Evolutionary conservation across 2,329 filamentous ascomycete species (phyloP).

Genomic region (Hymenoscyphus occultus): DNA sequence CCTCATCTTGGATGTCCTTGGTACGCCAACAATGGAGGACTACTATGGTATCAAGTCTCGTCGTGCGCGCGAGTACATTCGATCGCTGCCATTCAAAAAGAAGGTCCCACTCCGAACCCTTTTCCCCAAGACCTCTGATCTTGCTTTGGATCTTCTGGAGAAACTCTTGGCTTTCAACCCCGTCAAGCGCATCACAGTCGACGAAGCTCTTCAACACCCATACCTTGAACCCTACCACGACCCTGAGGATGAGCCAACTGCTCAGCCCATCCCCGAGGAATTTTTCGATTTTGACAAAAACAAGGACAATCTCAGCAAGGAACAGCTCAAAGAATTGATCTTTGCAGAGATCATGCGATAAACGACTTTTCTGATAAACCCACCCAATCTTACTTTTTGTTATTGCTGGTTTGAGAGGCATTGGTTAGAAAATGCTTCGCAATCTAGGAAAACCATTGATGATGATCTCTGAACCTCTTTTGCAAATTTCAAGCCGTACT

Average conservation of each 20-base stretch:
- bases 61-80: slow-evolving; percentile 95
- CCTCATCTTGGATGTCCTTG: slow-evolving; percentile 92
- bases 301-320: slow-evolving; percentile 97
- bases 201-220: slow-evolving; percentile 94
- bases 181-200: slow-evolving; percentile 96
- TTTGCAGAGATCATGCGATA: slow-evolving; percentile 83
- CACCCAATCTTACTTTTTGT: not conserved
- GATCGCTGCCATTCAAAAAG: slow-evolving; percentile 98
- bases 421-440: slow-evolving; percentile 1
- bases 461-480: not conserved
- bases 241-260: slow-evolving; percentile 95
- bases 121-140: slow-evolving; percentile 98
- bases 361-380: not conserved
- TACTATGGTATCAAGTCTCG: slow-evolving; percentile 99
- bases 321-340: slow-evolving; percentile 95
- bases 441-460: slow-evolving; percentile 4
- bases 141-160: slow-evolving; percentile 90
- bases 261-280: slow-evolving; percentile 93
- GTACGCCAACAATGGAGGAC: slow-evolving; percentile 98
- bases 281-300: slow-evolving; percentile 99
- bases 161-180: slow-evolving; percentile 97
- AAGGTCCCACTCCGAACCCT: slow-evolving; percentile 97
- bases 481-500: not conserved
- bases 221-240: slow-evolving; percentile 99
- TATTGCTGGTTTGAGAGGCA: not conserved